Base-by-base conservation (phyloP, 106 monocot species). In the Agapanthus africanus region DNA sequence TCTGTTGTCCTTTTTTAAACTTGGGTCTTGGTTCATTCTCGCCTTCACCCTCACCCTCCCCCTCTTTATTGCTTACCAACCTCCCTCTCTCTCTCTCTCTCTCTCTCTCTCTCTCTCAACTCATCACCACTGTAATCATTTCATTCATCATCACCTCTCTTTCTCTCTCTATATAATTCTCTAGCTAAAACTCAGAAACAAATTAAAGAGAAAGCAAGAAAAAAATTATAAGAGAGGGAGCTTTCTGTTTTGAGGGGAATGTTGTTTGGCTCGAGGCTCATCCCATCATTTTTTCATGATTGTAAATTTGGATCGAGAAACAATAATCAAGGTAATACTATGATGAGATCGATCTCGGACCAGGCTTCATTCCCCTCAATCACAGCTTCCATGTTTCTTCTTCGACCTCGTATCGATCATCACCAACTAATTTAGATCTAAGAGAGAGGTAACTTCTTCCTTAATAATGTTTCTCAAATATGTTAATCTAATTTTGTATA, bases 311-410 rank as follows among this genome's bases (percentile, higher is more conserved):
- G n/a, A n/a, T n/a, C n/a, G n/a, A n/a, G n/a, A n/a, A n/a, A n/a
- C n/a, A n/a, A n/a, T n/a, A n/a, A n/a, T n/a, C n/a, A n/a, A n/a
- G n/a, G n/a, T n/a, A n/a, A n/a, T n/a, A n/a, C n/a, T n/a, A n/a
- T n/a, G n/a, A n/a, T n/a, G n/a, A n/a, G n/a, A n/a, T n/a, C n/a
- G 72, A 72, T 74, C 84, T 84, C 84, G 84, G 84, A 84, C 84
- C 92, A 88, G 92, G 92, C 92, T 88, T 92, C 92, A 92, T 92
- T 88, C 92, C 92, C 88, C 92, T 57, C 85, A 88, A 83, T 80
- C 76, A 79, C n/a, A n/a, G n/a, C n/a, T n/a, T n/a, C n/a, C n/a
- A n/a, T n/a, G n/a, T n/a, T n/a, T n/a, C n/a, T n/a, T n/a, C n/a
- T n/a, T n/a, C n/a, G n/a, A n/a, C n/a, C n/a, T n/a, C n/a, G n/a